These are phyloP conservation scores for Oryza meridionalis DNA, from an alignment of 176 grass and related monocot species.

Conservation along the genomic window DNA sequence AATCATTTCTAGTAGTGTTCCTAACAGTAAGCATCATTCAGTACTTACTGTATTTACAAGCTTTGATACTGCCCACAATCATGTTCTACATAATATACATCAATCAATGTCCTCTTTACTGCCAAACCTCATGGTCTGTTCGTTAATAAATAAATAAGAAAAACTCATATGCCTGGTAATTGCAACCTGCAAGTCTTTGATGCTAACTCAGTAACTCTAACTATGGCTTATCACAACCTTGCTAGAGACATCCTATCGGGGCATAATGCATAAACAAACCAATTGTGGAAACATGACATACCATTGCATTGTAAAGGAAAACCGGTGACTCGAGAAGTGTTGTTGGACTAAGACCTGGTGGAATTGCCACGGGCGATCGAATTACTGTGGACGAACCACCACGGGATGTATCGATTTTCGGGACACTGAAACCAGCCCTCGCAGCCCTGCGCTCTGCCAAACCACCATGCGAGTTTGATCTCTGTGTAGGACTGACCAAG, in stretches of 20 bases:
- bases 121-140: neutral
- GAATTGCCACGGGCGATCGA: constrained; percentile 83
- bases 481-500: constrained; percentile 47
- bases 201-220: neutral
- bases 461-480: constrained; percentile 55
- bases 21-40: constrained; percentile 5
- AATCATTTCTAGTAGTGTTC: constrained; percentile 24
- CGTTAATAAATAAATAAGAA: neutral
- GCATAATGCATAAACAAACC: constrained; percentile 24
- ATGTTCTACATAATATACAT: constrained; percentile 16
- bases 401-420: constrained; percentile 72
- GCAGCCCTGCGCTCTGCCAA: constrained; percentile 84
- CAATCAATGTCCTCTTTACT: constrained; percentile 21
- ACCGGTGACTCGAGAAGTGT: constrained; percentile 86
- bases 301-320: constrained; percentile 81
- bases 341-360: constrained; percentile 92
- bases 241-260: neutral
- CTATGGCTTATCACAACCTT: constrained; percentile 16
- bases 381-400: constrained; percentile 60
- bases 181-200: constrained; percentile 11
- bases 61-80: constrained; percentile 27
- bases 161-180: neutral
- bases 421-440: constrained; percentile 75
- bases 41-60: neutral
- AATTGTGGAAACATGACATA: constrained; percentile 50